These are phyloP conservation scores for Solanum chaucha DNA, from an alignment of 257 asterid genomes.

Conservation along the genomic window DNA sequence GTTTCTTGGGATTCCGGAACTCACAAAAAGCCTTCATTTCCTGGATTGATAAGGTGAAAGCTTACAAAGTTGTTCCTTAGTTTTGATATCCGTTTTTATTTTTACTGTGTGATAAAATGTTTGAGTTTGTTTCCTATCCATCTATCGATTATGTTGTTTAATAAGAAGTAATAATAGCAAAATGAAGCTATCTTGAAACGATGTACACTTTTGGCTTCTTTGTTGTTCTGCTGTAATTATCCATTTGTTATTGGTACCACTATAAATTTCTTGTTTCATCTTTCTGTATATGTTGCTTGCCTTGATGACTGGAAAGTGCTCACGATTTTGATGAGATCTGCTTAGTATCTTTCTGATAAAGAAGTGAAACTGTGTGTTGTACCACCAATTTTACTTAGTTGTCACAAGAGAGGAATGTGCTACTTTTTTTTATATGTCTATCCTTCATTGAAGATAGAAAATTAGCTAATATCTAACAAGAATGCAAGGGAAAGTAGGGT, in stretches of 20 bases:
- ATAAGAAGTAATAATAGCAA: not conserved
- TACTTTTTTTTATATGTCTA: too few relatives aligned
- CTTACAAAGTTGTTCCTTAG: constrained; percentile 69
- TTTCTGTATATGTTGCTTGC: not conserved
- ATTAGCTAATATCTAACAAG: not conserved
- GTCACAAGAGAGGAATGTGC: not conserved
- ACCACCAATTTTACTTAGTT: not conserved
- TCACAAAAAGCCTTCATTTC: constrained; percentile 60
- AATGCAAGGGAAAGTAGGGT: not conserved
- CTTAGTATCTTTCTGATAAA: not conserved
- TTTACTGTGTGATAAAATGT: not conserved
- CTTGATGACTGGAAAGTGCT: not conserved
- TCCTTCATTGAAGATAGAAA: not conserved
- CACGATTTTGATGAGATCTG: not conserved
- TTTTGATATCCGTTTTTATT: not conserved
- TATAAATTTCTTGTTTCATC: not conserved
- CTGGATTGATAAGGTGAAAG: constrained; percentile 83
- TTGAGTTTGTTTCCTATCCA: not conserved
- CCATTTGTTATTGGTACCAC: not conserved
- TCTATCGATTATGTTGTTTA: not conserved
- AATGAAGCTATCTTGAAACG: not conserved
- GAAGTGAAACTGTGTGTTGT: not conserved
- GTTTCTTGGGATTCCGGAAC: constrained; percentile 85
- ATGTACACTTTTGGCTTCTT: not conserved
- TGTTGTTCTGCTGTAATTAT: not conserved